Base-by-base conservation (phyloP, 352 stramenopile species). In the Pythium periplocum region DNA sequence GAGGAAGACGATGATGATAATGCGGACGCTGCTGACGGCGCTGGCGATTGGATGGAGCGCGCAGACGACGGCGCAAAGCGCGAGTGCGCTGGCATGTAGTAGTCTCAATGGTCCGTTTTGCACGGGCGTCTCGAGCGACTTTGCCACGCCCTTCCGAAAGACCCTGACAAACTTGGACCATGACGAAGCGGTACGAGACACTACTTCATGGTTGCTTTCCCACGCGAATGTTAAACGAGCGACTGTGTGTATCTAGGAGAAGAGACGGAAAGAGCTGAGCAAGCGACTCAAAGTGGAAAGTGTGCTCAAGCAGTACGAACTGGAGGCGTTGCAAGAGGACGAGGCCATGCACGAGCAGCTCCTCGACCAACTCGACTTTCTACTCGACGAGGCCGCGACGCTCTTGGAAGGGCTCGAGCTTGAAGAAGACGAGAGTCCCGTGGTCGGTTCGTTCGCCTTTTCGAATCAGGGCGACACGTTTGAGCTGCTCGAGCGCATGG, bases 51-150 rank as follows among this genome's bases (percentile, higher is more conserved):
- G 40, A 39, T 42, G 38, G 7, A 42, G 38, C 38, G 49, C 49
- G 57, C 43, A 64, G 33, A 36, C 43, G 9, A 37, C 17, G 9
- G 32, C 41, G 39, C 6, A 34, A 6, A 10, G 40, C 8, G 45
- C 6, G 4, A 42, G 31, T 38, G 37, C 35, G 36, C 30, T 45
- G 1, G 47, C 50, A 6, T 91, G 80, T 57, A 91, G 78, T 56
- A 89, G 78, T 37, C 62, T 84, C 8, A 89, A 81, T n/a, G 80
- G 80, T 10, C 80, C 80, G 30, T 91, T 75, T 40, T 91, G 80
- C 39, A 41, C 33, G 1, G 63, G 43, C 32, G 43, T 75, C 0
- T 63, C 54, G 2, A 41, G 48, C 30, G 62, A 63, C 36, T 76
- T 79, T 47, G 50, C 59, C 39, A 11, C 55, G 11, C 51, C 75